These are phyloP conservation scores for Trypanosoma lewisi DNA, from an alignment of 208 protist genomes.

Conservation along the genomic window DNA sequence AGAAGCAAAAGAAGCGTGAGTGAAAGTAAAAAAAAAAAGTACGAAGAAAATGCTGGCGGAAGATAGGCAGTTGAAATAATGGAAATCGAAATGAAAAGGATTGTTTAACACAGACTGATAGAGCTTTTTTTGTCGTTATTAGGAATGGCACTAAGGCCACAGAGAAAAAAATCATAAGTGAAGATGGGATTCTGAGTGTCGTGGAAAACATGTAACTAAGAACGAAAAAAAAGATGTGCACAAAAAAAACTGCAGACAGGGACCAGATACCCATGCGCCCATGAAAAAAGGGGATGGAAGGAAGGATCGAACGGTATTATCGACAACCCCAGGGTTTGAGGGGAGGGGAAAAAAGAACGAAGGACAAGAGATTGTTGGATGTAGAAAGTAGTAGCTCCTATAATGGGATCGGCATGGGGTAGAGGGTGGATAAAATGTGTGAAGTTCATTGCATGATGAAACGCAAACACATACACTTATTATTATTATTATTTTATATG, in stretches of 20 bases:
- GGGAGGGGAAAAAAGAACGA: background rate
- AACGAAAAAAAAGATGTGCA: slow-evolving; percentile 2
- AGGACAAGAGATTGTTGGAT: background rate
- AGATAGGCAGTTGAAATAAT: slow-evolving; percentile 1
- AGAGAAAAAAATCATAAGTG: background rate
- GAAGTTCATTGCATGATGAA: too few relatives aligned
- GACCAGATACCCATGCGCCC: background rate
- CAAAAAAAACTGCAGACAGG: background rate
- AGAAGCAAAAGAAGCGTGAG: background rate
- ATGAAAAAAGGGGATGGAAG: background rate
- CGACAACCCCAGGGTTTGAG: background rate
- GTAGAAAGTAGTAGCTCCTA: too few relatives aligned
- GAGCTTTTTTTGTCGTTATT: background rate
- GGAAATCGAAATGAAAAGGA: background rate
- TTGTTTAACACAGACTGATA: background rate
- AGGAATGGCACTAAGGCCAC: background rate
- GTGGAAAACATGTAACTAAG: background rate
- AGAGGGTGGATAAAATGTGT: too few relatives aligned
- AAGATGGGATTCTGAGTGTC: background rate
- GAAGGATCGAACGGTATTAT: background rate
- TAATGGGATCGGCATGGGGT: too few relatives aligned
- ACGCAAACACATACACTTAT: background rate
- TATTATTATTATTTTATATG: background rate
- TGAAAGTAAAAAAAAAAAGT: background rate
- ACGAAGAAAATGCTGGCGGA: background rate